Conservation (phyloP, 805 yeast genomes). For the Candida oleophila region DNA sequence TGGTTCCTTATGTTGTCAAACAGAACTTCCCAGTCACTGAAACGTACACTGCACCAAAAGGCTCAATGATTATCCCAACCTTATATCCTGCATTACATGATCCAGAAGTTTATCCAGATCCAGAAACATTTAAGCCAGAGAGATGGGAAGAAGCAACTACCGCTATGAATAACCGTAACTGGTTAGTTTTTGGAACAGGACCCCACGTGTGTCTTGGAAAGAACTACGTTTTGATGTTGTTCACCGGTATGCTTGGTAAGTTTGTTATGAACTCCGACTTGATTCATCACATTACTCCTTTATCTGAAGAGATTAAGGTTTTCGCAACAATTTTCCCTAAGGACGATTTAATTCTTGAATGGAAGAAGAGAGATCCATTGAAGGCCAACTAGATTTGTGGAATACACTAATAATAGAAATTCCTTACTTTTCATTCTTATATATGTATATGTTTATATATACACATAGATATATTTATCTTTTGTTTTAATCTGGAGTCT, state of each 20-base stretch:
- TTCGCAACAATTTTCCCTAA: slow-evolving; percentile 98
- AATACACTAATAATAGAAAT: background rate
- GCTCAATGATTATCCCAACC: slow-evolving; percentile 95
- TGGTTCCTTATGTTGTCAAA: slow-evolving; percentile 97
- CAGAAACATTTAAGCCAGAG: slow-evolving; percentile 93
- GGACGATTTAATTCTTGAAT: slow-evolving; percentile 84
- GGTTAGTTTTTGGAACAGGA: slow-evolving; percentile 97
- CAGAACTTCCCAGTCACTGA: slow-evolving; percentile 80
- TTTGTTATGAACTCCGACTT: slow-evolving; percentile 79
- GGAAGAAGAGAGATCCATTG: slow-evolving; percentile 62
- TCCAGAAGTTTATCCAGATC: slow-evolving; percentile 93
- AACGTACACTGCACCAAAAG: slow-evolving; percentile 90
- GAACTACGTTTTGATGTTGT: slow-evolving; percentile 86
- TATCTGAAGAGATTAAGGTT: slow-evolving; percentile 89
- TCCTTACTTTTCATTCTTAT: background rate
- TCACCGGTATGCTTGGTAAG: slow-evolving; percentile 89
- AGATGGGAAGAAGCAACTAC: slow-evolving; percentile 91
- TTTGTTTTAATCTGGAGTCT: background rate
- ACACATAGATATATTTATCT: background rate
- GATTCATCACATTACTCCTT: slow-evolving; percentile 76
- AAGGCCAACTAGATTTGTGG: background rate
- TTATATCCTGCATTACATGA: slow-evolving; percentile 95
- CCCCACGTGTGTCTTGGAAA: slow-evolving; percentile 96
- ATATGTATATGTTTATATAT: background rate
- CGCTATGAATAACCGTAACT: slow-evolving; percentile 75